Evolutionary conservation across 345 rosid genomes (phyloP), one percentile per base, ranked within the genome.

Genomic region (Pistacia integerrima): DNA sequence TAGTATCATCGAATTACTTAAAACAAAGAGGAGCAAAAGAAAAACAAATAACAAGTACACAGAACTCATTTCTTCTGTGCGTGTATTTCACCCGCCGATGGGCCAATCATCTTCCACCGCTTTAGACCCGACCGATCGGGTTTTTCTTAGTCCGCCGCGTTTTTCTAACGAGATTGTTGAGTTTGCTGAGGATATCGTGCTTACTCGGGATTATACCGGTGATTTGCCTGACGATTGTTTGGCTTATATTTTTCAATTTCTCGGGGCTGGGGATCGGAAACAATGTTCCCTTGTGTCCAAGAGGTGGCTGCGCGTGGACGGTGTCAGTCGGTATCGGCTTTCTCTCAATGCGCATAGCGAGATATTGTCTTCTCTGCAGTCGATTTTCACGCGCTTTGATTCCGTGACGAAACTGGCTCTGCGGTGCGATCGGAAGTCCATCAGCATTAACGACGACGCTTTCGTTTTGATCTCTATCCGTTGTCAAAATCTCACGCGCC

Each of bases 171-270:
- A 77, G 16, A 46, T 64, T 36, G 74, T 64, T 35, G 84, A 76
- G 17, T 69, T 51, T 5, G 58, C 66, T 8, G 82, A 76, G 13
- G 82, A 55, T 46, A 30, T 72, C n/a, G 41, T 20, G 5, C 10
- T 44, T 28, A 75, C 77, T 75, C 74, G 79, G 7, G 94, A 91
- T 70, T 90, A 78, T 18, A 85, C 81, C 20, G 81, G 74, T 59
- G 90, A 90, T 77, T 78, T 93, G 1, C 99, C 97, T 4, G 97
- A 93, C 54, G 97, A 96, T 81, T 90, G 94, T 82, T 84, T 96
- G 73, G 98, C 97, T 64, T 79, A 71, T 75, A 78, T 92, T 8
- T 96, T 93, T 67, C 99, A 93, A 59, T 91, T 87, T 67, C 91
- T 96, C 1, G 84, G 88, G 56, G 65, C 88, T 13, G 84, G 84